These are phyloP conservation scores for Acanthamoeba lenticulata DNA, from an alignment of 208 protist species.

Conservation along the genomic window DNA sequence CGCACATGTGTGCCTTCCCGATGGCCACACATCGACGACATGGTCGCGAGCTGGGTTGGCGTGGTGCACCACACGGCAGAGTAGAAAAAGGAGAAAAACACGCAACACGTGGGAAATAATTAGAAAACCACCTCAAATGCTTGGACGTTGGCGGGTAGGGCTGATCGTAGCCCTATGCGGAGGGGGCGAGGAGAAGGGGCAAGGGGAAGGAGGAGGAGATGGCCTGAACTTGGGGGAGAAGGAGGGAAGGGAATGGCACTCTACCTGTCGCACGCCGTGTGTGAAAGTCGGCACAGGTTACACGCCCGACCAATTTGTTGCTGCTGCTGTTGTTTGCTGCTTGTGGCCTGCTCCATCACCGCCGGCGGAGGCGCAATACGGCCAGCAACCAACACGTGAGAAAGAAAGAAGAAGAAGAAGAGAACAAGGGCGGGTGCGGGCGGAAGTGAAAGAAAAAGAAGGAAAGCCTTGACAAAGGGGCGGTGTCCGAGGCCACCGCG, in stretches of 20 bases:
- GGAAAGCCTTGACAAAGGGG: too few relatives aligned
- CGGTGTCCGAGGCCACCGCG: too few relatives aligned
- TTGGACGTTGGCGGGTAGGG: too few relatives aligned
- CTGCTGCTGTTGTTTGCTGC: background rate
- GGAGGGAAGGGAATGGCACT: background rate
- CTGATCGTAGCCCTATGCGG: too few relatives aligned
- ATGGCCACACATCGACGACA: slow-evolving; percentile 31
- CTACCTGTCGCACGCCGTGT: slow-evolving; percentile 41
- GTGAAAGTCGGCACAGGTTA: slow-evolving; percentile 27
- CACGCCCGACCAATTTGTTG: slow-evolving; percentile 25
- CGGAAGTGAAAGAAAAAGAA: background rate
- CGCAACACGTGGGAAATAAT: too few relatives aligned
- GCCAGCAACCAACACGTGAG: background rate
- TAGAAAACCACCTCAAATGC: too few relatives aligned
- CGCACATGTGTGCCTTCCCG: slow-evolving; percentile 27
- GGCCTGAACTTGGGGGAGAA: background rate
- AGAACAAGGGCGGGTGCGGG: background rate
- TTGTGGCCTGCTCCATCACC: background rate
- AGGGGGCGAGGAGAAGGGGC: background rate
- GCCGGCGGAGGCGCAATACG: background rate
- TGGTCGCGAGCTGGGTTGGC: background rate
- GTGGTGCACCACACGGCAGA: too few relatives aligned
- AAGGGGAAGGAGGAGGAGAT: background rate
- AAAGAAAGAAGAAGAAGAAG: background rate
- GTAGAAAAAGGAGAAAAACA: background rate